A percentile compares a stretch with the other conserved stretches of the same genome.
These are phyloP conservation scores for Gigaspora rosea DNA, from an alignment of 192 early-diverging fungal species.

Conservation along the genomic window DNA sequence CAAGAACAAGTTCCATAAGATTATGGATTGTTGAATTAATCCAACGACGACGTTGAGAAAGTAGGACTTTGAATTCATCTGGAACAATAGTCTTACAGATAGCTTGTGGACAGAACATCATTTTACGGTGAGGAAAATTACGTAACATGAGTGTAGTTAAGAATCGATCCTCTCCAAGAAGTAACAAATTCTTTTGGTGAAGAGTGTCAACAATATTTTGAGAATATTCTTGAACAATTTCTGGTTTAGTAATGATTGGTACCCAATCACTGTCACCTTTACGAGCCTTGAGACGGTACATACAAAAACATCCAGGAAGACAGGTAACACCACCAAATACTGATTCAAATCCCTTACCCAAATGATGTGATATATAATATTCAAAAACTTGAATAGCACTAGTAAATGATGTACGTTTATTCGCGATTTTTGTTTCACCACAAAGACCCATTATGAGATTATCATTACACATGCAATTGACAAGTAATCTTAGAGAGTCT, in stretches of 20 bases:
- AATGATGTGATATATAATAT: slow-evolving; percentile 97
- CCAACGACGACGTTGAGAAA: slow-evolving; percentile 93
- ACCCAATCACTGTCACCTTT: slow-evolving; percentile 75
- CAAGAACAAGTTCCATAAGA: slow-evolving; percentile 86
- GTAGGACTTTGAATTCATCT: slow-evolving; percentile 75
- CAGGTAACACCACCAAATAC: slow-evolving; percentile 96
- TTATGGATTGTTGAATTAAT: slow-evolving; percentile 98
- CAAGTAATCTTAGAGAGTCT: slow-evolving; percentile 76
- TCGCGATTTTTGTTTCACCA: slow-evolving; percentile 97
- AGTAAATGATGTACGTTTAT: slow-evolving; percentile 92
- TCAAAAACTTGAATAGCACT: slow-evolving; percentile 97
- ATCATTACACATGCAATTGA: slow-evolving; percentile 92
- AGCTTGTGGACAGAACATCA: slow-evolving; percentile 84
- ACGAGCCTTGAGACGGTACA: slow-evolving; percentile 92
- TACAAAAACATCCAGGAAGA: slow-evolving; percentile 96
- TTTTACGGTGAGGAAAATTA: slow-evolving; percentile 84
- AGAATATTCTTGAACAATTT: slow-evolving; percentile 84
- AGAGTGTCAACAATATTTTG: slow-evolving; percentile 79
- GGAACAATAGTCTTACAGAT: slow-evolving; percentile 86
- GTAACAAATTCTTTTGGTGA: slow-evolving; percentile 76
- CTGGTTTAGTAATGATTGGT: slow-evolving; percentile 88
- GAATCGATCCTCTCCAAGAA: slow-evolving; percentile 89
- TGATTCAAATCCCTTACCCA: slow-evolving; percentile 54
- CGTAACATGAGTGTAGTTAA: slow-evolving; percentile 87
- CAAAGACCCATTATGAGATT: slow-evolving; percentile 90